Base-by-base conservation (phyloP, 805 yeast species). In the Yarrowia divulgata region DNA sequence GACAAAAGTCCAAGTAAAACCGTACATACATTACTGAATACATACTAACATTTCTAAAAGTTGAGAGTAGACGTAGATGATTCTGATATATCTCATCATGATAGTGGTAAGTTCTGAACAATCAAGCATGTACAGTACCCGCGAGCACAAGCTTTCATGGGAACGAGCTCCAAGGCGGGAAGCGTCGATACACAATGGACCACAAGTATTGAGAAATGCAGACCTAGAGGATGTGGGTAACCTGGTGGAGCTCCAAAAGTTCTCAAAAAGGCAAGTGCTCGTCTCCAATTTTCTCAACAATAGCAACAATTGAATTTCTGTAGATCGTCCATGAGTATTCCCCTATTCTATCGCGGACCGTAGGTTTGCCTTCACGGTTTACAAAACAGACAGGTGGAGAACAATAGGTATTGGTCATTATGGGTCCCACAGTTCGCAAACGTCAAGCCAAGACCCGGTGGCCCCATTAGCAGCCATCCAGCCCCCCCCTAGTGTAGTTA, bases 1-100 rank as follows among this genome's bases (percentile, higher is more conserved):
- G 74, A 43, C 49, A 67, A 14, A 72, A 72, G 60, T 48, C 72
- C 19, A 63, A 63, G 57, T 49, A 54, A 54, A 52, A 52, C 58
- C 29, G 32, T 35, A 52, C 37, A 52, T 35, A 52, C 40, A n/a
- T 14, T 23, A 43, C 8, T 45, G 52, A 48, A 48, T 48, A 48
- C 29, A 34, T 29, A 49, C 58, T 52, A 52, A 52, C 58, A 34
- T 48, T 48, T 48, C 14, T 23, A 16, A 19, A n/a, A 2, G 29
- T 23, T 23, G 29, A 23, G 29, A 23, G 8, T 16, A 16, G 1
- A 16, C 14, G 42, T 39, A 39, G 16, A 39, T 39, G 6, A n/a
- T n/a, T n/a, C n/a, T 23, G 29, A 23, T 2, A 23, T 23, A 23
- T 23, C 4, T 23, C 3, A 23, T 23, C 29, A 23, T 23, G 29